A percentile compares a stretch with the other conserved stretches of the same genome.
Conservation (phyloP, 2,329 filamentous ascomycete genomes). For the Pseudogymnoascus sp. region DNA sequence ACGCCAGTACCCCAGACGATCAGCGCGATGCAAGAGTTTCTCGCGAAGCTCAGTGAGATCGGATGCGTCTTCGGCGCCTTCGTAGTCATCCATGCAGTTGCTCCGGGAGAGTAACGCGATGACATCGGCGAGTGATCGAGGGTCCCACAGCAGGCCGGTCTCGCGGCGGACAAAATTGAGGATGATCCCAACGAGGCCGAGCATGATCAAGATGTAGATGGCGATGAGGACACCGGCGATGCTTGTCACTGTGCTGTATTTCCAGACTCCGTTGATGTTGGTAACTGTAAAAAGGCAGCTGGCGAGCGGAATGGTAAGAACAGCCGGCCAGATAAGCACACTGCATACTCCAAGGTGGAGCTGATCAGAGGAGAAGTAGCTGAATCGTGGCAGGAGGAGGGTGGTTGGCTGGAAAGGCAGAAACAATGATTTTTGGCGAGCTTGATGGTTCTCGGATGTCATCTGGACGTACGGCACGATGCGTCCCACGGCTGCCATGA, state of each 20-base stretch:
- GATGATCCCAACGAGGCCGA: constrained; percentile 51
- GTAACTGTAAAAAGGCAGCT: constrained; percentile 67
- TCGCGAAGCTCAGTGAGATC: constrained; percentile 45
- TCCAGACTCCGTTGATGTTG: constrained; percentile 54
- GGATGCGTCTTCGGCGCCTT: constrained; percentile 56
- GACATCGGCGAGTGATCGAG: constrained; percentile 73
- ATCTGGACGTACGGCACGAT: constrained; percentile 73
- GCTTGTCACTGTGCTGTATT: constrained; percentile 71
- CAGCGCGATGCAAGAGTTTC: constrained; percentile 49
- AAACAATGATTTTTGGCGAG: constrained; percentile 60
- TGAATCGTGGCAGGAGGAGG: constrained; percentile 60
- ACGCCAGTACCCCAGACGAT: constrained; percentile 82
- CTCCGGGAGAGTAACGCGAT: constrained; percentile 71
- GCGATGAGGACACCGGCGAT: constrained; percentile 71
- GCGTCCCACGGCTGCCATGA: constrained; percentile 68
- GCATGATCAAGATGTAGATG: constrained; percentile 61
- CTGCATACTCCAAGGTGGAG: constrained; percentile 60
- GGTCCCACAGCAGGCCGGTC: constrained; percentile 81
- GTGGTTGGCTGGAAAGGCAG: constrained; percentile 52
- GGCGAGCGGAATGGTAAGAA: constrained; percentile 75
- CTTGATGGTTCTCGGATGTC: constrained; percentile 53
- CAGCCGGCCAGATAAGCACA: constrained; percentile 66
- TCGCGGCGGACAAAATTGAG: constrained; percentile 56
- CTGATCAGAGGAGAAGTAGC: constrained; percentile 62
- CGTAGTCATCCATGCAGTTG: constrained; percentile 68